A percentile compares a stretch with the other conserved stretches of the same genome.
phyloP scores from a whole-genome alignment of 208 protist species.

The Blastocrithidia nonstop region DNA sequence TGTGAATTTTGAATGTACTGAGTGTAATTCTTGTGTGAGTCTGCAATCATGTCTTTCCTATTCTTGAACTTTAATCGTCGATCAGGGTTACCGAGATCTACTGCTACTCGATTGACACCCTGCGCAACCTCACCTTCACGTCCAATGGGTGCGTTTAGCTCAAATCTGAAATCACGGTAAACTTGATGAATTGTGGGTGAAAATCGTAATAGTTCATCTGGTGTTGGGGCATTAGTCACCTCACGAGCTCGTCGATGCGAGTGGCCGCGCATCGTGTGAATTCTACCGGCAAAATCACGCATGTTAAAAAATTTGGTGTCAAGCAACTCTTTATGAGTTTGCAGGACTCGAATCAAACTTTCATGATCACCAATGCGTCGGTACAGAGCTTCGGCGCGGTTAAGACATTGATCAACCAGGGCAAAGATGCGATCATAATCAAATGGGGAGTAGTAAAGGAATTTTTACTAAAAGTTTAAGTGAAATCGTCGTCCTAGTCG shows the following conservation, averaged over 20 bases:
- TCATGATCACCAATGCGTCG: conserved; percentile 14
- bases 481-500: conserved; percentile 68
- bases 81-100: conserved; percentile 76
- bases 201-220: conserved; percentile 76
- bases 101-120: conserved; percentile 58
- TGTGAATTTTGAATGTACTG: conserved; percentile 69
- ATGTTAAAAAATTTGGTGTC: conserved; percentile 87
- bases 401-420: conserved; percentile 67
- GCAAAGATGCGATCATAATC: conserved; percentile 81
- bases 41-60: too few species aligned
- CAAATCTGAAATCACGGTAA: conserved; percentile 78
- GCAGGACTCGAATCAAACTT: conserved; percentile 57
- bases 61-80: conserved; percentile 24
- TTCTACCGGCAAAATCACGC: conserved; percentile 76
- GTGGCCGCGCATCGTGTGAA: conserved; percentile 81
- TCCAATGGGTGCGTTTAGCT: conserved; percentile 72
- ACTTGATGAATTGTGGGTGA: conserved; percentile 81
- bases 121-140: conserved; percentile 71
- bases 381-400: conserved; percentile 50
- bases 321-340: conserved; percentile 63
- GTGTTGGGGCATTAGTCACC: conserved; percentile 73
- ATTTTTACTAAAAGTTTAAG: conserved; percentile 80
- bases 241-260: conserved; percentile 59
- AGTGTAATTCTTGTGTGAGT: conserved; percentile 52
- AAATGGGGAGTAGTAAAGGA: conserved; percentile 81